A percentile compares a stretch with the other conserved stretches of the same genome.
Evolutionary conservation across 2,329 filamentous ascomycete genomes (phyloP).

Genomic region (Penicillium sp.): DNA sequence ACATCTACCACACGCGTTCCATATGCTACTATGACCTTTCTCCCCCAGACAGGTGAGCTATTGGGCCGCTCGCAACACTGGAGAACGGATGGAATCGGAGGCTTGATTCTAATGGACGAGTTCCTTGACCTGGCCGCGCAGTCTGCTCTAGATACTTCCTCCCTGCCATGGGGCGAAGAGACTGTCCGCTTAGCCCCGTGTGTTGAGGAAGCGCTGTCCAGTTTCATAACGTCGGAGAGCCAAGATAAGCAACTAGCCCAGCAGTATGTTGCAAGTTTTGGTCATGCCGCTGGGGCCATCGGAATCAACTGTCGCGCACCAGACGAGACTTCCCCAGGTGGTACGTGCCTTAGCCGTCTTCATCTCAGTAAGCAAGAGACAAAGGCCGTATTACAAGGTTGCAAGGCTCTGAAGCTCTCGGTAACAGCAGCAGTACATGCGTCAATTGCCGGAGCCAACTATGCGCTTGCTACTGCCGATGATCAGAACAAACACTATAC

Average conservation of each 20-base stretch:
- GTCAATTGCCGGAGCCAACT: background rate
- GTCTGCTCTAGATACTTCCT: background rate
- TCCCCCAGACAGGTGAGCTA: background rate
- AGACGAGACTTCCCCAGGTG: background rate
- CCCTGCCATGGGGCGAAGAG: background rate
- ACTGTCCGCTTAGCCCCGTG: background rate
- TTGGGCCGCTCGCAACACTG: background rate
- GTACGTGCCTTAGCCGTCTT: background rate
- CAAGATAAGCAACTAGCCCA: slow-evolving; percentile 1
- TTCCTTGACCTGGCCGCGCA: background rate
- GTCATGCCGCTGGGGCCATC: background rate
- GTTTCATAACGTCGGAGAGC: background rate
- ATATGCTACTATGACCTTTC: slow-evolving; percentile 1
- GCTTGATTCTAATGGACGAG: slow-evolving; percentile 1
- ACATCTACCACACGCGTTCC: slow-evolving; percentile 1
- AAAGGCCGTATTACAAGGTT: background rate
- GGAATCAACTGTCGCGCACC: background rate
- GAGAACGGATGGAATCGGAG: background rate
- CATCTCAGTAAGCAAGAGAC: background rate
- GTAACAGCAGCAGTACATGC: slow-evolving; percentile 1
- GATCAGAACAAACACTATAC: slow-evolving; percentile 1
- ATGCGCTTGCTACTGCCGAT: background rate
- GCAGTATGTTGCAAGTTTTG: background rate
- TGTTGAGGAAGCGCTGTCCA: background rate
- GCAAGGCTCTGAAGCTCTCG: background rate